Conservation (phyloP, 345 rosid genomes). For the Aethionema arabicum region DNA sequence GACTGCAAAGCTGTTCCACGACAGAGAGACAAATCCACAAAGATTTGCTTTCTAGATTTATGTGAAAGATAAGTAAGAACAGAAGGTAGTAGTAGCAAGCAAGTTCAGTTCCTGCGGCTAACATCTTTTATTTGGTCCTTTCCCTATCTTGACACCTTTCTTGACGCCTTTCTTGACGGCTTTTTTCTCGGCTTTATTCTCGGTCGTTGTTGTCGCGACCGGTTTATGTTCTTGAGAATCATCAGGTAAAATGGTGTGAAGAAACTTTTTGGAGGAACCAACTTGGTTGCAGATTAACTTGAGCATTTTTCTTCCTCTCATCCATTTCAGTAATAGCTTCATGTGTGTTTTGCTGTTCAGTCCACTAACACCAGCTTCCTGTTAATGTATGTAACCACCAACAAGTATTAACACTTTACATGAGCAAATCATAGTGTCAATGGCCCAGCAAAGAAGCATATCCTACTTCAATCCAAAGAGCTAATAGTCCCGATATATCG, state of each 20-base stretch:
- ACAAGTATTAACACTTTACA: neutral
- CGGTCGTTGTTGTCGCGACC: constrained; percentile 21
- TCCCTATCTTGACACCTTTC: constrained; percentile 19
- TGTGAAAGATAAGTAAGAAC: neutral
- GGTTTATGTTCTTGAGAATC: constrained; percentile 50
- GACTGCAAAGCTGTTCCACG: too few relatives aligned
- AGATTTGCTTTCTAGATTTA: neutral
- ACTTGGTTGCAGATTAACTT: constrained; percentile 76
- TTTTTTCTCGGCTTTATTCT: constrained; percentile 39
- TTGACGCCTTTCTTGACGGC: constrained; percentile 20
- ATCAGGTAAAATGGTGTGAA: constrained; percentile 66
- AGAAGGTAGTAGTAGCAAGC: neutral
- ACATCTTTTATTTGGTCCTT: constrained; percentile 23
- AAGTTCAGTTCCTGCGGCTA: neutral
- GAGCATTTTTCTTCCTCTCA: constrained; percentile 87
- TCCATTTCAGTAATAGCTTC: constrained; percentile 97
- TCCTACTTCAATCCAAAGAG: too few relatives aligned
- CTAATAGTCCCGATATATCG: too few relatives aligned
- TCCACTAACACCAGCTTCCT: constrained; percentile 78
- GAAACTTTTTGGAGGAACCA: constrained; percentile 80
- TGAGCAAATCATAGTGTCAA: neutral
- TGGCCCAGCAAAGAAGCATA: too few relatives aligned
- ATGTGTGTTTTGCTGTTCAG: constrained; percentile 85
- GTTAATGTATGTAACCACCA: constrained; percentile 15
- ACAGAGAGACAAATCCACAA: neutral